Evolutionary conservation across 345 rosid species (phyloP).

Genomic region (Sisymbrium altissimum): DNA sequence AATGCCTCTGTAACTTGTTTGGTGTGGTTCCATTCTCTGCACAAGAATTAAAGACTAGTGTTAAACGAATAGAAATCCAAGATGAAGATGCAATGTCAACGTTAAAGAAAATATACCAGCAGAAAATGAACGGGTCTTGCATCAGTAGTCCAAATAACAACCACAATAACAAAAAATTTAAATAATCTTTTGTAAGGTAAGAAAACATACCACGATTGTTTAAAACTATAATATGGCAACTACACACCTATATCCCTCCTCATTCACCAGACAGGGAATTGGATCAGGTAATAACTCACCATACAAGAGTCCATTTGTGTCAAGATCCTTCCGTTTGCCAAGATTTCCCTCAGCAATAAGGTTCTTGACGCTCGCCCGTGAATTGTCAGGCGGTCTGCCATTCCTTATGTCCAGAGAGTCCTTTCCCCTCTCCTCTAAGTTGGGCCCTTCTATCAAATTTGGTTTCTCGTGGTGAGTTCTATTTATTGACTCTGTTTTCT

Average conservation of each 20-base stretch:
- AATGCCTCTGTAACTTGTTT: conserved; percentile 42
- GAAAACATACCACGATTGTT: conserved; percentile 27
- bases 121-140: background rate
- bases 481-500: conserved; percentile 35
- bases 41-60: conserved; percentile 14
- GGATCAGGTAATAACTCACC: conserved; percentile 51
- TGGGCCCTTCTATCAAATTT: conserved; percentile 25
- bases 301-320: conserved; percentile 53
- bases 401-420: conserved; percentile 11
- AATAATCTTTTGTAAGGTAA: conserved; percentile 9
- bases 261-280: conserved; percentile 28
- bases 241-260: conserved; percentile 24
- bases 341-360: conserved; percentile 30
- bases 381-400: conserved; percentile 7
- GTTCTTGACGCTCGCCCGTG: conserved; percentile 16
- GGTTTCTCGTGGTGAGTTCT: conserved; percentile 37
- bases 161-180: background rate
- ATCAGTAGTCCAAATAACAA: background rate
- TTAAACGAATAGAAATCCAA: background rate
- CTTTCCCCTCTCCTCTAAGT: conserved; percentile 3
- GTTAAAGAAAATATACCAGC: conserved; percentile 33
- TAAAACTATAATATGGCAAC: conserved; percentile 27
- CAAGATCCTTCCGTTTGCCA: conserved; percentile 58
- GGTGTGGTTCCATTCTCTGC: conserved; percentile 47
- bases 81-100: background rate